Base-by-base conservation (phyloP, 2,329 filamentous ascomycete species). In the Neopestalotiopsis sp. region DNA sequence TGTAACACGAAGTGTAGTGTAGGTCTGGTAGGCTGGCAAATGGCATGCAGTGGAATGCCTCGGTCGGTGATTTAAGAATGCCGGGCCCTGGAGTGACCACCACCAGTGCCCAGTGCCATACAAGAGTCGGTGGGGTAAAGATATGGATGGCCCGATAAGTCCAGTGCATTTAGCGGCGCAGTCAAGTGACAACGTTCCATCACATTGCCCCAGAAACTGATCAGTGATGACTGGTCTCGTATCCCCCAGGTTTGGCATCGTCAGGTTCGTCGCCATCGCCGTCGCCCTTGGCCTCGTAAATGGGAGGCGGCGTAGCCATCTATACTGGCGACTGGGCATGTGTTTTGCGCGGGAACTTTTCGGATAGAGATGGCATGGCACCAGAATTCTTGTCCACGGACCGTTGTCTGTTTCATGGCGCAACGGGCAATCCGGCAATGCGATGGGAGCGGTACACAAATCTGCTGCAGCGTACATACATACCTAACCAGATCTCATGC, bases 161-260 rank as follows among this genome's bases (percentile, higher is more conserved):
- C n/a, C 14, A 42, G 61, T 49, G 2, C 9, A 53, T 17, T 20
- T 53, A 53, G 62, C 62, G 63, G 63, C 63, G 63, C 63, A 65
- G 63, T 65, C 63, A 57, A 65, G 28, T 57, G 49, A 65, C 45
- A 65, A 65, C 63, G 63, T 65, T 65, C 49, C 63, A 67, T 67
- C 28, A 53, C 65, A 67, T 67, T 67, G 64, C 40, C 34, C 34
- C 40, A 34, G 30, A 67, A 28, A 67, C 28, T 67, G 56, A 10
- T 34, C 24, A 28, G 24, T 28, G 24, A 28, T 45, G 14, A 32
- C 49, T 45, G 20, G 45, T 45, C 34, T 59, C 57, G 57, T 59
- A 30, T 59, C 30, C 57, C 30, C 32, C 14, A 34, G 24, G 64
- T 40, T 66, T 66, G 49, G 56, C 65, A 59, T 67, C 53, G 65